These are phyloP conservation scores for Rachicladosporium sp. DNA, from an alignment of 2,329 filamentous ascomycete genomes.

Conservation along the genomic window DNA sequence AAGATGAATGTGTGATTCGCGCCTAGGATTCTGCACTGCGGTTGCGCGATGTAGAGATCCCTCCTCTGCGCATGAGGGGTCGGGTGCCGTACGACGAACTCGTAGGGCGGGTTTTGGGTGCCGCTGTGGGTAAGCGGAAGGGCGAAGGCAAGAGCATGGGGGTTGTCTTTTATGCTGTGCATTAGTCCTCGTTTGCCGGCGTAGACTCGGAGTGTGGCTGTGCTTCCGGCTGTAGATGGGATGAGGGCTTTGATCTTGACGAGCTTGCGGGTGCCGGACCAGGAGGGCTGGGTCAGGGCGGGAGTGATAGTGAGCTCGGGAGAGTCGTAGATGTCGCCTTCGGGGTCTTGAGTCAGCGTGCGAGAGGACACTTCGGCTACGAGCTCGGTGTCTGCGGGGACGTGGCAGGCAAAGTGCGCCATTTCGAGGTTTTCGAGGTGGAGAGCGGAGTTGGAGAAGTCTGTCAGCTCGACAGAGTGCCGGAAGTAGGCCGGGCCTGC, in stretches of 20 bases:
- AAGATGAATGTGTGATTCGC: slow-evolving; percentile 98
- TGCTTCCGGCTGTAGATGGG: slow-evolving; percentile 72
- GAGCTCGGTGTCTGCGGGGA: slow-evolving; percentile 81
- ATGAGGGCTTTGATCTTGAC: slow-evolving; percentile 92
- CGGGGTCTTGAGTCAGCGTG: slow-evolving; percentile 65
- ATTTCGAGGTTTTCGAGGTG: slow-evolving; percentile 88
- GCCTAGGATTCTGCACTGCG: slow-evolving; percentile 77
- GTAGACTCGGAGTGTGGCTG: slow-evolving; percentile 79
- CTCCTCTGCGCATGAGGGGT: slow-evolving; percentile 96
- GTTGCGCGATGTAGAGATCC: slow-evolving; percentile 92
- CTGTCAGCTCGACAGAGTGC: slow-evolving; percentile 63
- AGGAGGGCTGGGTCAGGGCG: slow-evolving; percentile 82
- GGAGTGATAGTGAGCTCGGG: slow-evolving; percentile 77
- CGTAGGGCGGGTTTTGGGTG: slow-evolving; percentile 75
- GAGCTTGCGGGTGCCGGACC: slow-evolving; percentile 74
- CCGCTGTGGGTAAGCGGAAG: slow-evolving; percentile 84
- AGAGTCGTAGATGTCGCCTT: slow-evolving; percentile 88
- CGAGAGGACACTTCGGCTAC: slow-evolving; percentile 85
- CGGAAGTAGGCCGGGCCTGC: slow-evolving; percentile 83
- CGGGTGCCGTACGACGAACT: slow-evolving; percentile 84
- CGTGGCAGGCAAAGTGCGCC: slow-evolving; percentile 76
- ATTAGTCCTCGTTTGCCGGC: slow-evolving; percentile 89
- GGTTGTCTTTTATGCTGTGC: slow-evolving; percentile 95
- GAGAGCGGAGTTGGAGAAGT: slow-evolving; percentile 80
- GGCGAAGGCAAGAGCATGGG: slow-evolving; percentile 78